Conservation (phyloP, 108 stramenopile species). For the Cyclotella choctawhatcheeana region DNA sequence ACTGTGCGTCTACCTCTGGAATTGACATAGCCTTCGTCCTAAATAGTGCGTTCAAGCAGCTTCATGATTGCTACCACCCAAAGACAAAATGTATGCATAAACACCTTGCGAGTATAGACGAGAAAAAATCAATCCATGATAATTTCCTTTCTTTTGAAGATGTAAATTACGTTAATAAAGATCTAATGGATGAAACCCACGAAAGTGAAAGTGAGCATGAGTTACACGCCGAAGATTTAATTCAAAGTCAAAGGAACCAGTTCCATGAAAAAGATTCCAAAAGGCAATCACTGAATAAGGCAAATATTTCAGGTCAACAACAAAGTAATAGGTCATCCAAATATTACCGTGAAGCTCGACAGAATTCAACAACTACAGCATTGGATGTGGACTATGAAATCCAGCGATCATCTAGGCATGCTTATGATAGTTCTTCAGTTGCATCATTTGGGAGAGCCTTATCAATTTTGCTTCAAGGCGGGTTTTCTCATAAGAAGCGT, state of each 20-base stretch:
- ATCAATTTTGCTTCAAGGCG: conserved; percentile 37
- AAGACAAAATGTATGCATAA: background rate
- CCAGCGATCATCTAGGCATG: background rate
- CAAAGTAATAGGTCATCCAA: background rate
- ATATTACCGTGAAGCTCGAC: conserved; percentile 3
- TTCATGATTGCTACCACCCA: conserved; percentile 37
- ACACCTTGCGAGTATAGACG: background rate
- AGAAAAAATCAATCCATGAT: too few relatives aligned
- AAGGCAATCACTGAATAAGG: conserved; percentile 2
- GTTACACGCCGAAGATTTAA: conserved; percentile 37
- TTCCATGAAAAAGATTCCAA: conserved; percentile 2
- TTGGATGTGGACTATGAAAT: conserved; percentile 1
- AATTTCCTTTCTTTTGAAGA: background rate
- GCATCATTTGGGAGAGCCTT: conserved; percentile 41
- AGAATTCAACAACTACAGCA: conserved; percentile 3
- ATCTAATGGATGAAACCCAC: background rate
- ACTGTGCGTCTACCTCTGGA: conserved; percentile 60
- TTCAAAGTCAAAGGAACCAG: conserved; percentile 31
- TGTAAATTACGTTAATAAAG: background rate
- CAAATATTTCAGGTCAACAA: background rate
- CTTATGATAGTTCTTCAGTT: conserved; percentile 28
- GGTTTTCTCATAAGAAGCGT: background rate
- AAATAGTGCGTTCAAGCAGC: conserved; percentile 48
- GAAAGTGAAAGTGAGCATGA: conserved; percentile 37
- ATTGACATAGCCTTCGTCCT: conserved; percentile 33